phyloP scores from a whole-genome alignment of 2,329 filamentous ascomycete genomes.

The Camillea tinctor region DNA sequence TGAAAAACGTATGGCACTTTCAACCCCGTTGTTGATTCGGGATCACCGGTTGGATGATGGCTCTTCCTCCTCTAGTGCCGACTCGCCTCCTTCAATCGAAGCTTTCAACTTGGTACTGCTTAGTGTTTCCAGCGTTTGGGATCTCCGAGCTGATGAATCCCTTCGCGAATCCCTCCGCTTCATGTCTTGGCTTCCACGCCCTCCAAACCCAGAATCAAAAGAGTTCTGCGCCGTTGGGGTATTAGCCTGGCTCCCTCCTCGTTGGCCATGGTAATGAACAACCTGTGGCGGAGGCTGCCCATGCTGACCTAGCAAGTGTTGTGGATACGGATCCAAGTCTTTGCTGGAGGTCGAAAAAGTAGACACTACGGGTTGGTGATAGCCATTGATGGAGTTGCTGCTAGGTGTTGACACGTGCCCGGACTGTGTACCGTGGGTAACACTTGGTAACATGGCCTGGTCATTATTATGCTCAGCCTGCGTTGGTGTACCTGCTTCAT shows the following conservation, averaged over 20 bases:
- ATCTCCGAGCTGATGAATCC: conserved; percentile 34
- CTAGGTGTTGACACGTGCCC: conserved; percentile 46
- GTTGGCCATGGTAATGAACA: conserved; percentile 65
- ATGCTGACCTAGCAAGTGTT: conserved; percentile 61
- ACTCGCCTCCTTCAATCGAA: conserved; percentile 16
- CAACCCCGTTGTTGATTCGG: background rate
- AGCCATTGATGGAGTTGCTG: conserved; percentile 54
- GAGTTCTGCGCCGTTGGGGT: conserved; percentile 58
- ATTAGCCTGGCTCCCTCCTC: conserved; percentile 65
- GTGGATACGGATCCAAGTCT: conserved; percentile 67
- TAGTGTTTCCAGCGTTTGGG: conserved; percentile 40
- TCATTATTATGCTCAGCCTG: conserved; percentile 55
- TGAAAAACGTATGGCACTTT: background rate
- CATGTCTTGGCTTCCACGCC: conserved; percentile 50
- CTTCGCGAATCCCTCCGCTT: conserved; percentile 42
- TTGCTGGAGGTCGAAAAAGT: conserved; percentile 70
- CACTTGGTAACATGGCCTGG: conserved; percentile 14
- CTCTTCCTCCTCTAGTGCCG: conserved; percentile 19
- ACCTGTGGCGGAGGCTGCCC: conserved; percentile 65
- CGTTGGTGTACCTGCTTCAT: conserved; percentile 59
- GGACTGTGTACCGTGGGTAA: conserved; percentile 13
- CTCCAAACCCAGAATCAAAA: conserved; percentile 46
- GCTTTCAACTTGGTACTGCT: conserved; percentile 38
- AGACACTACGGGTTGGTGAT: conserved; percentile 66
- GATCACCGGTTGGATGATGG: conserved; percentile 7